Percentiles rank a stretch among this genome's conserved stretches.
These are phyloP conservation scores for Aureobasidium sp. DNA, from an alignment of 2,329 filamentous ascomycete genomes.

Conservation along the genomic window DNA sequence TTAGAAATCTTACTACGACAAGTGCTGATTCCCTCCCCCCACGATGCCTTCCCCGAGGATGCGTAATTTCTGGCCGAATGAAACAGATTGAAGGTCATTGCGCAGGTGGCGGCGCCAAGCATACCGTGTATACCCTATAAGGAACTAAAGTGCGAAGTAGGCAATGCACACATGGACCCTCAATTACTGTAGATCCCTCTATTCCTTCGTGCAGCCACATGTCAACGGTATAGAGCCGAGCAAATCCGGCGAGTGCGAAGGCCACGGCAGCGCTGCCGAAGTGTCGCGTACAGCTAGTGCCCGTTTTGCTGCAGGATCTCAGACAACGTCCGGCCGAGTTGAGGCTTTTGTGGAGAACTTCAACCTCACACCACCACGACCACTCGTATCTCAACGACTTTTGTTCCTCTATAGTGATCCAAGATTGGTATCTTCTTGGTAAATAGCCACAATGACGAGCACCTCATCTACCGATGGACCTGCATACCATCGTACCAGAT, in stretches of 20 bases:
- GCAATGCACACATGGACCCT: background rate
- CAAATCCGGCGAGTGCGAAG: background rate
- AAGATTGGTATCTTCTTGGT: background rate
- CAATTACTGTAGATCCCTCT: background rate
- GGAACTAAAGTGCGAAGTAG: background rate
- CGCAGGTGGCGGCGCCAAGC: background rate
- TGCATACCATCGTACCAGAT: background rate
- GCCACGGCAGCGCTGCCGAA: background rate
- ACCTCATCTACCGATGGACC: background rate
- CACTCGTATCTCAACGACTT: background rate
- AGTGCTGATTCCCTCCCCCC: too few relatives aligned
- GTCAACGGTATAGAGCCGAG: background rate
- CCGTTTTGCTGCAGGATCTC: background rate
- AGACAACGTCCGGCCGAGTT: background rate
- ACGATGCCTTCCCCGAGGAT: too few relatives aligned
- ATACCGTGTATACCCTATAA: background rate
- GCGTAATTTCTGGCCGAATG: too few relatives aligned
- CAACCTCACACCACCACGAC: background rate
- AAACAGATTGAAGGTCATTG: background rate
- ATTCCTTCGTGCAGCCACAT: slow-evolving; percentile 3
- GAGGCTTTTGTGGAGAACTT: background rate
- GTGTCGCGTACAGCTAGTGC: background rate
- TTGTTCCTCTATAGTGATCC: background rate
- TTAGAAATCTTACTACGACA: background rate
- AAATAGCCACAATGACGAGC: background rate